Evolutionary conservation across 768 basidiomycete species (phyloP), one percentile per base, ranked within the genome.

Genomic region (Calvatia gigantea): DNA sequence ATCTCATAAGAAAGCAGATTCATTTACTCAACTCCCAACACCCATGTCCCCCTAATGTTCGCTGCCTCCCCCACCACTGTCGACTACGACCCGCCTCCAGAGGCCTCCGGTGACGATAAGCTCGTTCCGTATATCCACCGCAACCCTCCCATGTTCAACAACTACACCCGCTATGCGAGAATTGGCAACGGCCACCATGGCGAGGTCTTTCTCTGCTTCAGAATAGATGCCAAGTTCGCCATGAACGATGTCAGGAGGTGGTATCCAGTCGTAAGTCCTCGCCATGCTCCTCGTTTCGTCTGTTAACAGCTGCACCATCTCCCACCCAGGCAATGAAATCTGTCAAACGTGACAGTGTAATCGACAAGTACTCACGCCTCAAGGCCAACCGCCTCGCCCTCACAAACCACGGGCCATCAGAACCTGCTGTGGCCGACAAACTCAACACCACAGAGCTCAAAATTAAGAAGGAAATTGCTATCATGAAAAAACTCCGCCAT

Each of bases 401-500:
- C 14, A 70, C 79, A 12, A 44, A 39, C 44, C 43, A 70, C 76
- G 12, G 70, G 79, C 14, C 81, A 83, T 54, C 43, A 33, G 38
- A 57, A 72, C 78, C 0, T 78, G 54, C 83, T 23, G 71, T 91
- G n/a, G 80, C 79, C 3, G 87, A 89, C 69, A 80, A 80, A 58
- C 79, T 89, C 38, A 78, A 81, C 55, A 87, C 83, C 21, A 84
- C 84, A 28, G 92, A 93, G 66, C 79, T 84, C 60, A 92, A 93
- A 73, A 93, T 97, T 59, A 80, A 85, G 61, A 87, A 86, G 69
- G 96, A 98, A 73, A 94, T 98, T 57, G 97, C 97, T 2, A 95
- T 98, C 69, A 97, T 99, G 92, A 98, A 98, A 77, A 95, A 97
- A 67, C 88, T 91, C 64, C 76, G 86, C 44, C 94, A 97, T 65